Percentiles rank a stretch among this genome's conserved stretches.
Evolutionary conservation across 495 filamentous ascomycete species (phyloP).

Genomic region (Talaromyces nanjingensis): DNA sequence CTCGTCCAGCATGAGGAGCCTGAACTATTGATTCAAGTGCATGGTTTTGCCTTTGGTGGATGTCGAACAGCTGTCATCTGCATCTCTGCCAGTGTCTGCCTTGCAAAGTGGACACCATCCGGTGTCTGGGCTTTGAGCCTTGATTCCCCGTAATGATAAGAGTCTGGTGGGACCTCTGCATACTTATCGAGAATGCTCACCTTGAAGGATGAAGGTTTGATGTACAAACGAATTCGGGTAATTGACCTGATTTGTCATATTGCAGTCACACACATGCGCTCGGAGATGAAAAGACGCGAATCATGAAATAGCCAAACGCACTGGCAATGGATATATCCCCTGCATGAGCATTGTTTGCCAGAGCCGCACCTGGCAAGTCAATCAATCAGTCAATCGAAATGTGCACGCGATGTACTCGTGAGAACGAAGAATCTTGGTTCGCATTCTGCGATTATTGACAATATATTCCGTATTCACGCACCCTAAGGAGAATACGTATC

Average conservation of each 20-base stretch:
- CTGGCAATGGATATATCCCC: background rate
- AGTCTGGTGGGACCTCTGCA: background rate
- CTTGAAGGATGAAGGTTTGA: background rate
- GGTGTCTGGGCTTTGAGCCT: background rate
- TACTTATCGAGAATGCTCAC: background rate
- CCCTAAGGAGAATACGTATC: background rate
- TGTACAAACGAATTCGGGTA: background rate
- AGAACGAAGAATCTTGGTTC: background rate
- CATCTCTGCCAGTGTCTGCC: background rate
- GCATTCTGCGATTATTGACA: background rate
- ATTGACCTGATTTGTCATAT: background rate
- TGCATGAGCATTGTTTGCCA: constrained; percentile 2
- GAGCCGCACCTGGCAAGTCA: background rate
- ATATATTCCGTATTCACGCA: background rate
- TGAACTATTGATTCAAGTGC: background rate
- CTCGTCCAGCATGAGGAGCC: background rate
- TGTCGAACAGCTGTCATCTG: constrained; percentile 2
- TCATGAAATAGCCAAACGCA: background rate
- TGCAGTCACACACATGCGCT: background rate
- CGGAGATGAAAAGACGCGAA: background rate
- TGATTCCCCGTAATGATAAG: constrained; percentile 15
- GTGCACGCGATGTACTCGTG: background rate
- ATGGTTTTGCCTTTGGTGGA: background rate
- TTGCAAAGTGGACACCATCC: background rate
- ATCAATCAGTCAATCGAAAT: background rate